phyloP scores from a whole-genome alignment of 148 eudicot genomes.

The Drosera capensis region DNA sequence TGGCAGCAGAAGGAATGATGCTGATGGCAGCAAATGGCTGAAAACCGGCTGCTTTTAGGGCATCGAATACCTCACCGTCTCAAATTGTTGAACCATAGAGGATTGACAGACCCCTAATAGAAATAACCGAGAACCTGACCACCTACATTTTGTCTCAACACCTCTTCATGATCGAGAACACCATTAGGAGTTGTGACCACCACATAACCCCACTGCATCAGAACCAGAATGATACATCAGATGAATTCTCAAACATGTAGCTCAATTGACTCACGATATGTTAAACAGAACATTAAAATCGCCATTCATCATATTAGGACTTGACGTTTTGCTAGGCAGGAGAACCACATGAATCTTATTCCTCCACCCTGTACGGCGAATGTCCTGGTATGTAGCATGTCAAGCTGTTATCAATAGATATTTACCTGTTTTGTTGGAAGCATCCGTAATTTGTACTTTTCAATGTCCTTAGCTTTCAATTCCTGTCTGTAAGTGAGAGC shows the following conservation, averaged over 20 bases:
- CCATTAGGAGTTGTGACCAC: constrained; percentile 88
- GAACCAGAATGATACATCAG: not conserved
- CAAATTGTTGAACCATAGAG: no score
- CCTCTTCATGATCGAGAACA: constrained; percentile 88
- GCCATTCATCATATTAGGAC: no score
- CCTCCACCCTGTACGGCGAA: not conserved
- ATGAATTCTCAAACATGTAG: not conserved
- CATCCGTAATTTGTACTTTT: constrained; percentile 37
- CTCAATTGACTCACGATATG: not conserved
- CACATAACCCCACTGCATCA: constrained; percentile 85
- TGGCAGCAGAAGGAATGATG: no score
- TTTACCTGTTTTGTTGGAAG: constrained; percentile 94
- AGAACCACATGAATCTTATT: not conserved
- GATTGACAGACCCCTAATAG: constrained; percentile 14
- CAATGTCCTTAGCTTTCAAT: constrained; percentile 57
- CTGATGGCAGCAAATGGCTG: no score
- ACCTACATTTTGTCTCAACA: constrained; percentile 68
- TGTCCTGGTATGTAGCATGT: not conserved
- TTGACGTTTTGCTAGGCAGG: no score
- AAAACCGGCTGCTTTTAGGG: no score
- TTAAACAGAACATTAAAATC: not conserved
- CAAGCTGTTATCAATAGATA: not conserved
- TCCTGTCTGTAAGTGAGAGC: constrained; percentile 86
- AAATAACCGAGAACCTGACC: constrained; percentile 91
- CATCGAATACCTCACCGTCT: no score